Evolutionary conservation across 1,139 yeast genomes (phyloP).

Genomic region (Starmera stellimalicola): DNA sequence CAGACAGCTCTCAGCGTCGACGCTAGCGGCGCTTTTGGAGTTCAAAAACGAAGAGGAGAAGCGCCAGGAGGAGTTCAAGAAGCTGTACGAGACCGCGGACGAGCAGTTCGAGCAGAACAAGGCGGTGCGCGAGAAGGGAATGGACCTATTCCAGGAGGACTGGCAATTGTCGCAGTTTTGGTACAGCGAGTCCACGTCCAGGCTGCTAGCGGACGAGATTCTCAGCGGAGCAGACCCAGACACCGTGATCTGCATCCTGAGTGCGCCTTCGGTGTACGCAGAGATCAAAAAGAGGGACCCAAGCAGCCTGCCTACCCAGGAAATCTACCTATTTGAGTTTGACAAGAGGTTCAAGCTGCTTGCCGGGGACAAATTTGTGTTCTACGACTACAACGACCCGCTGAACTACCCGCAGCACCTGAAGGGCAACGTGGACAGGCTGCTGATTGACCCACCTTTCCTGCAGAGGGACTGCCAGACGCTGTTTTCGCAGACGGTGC

Average conservation of each 20-base stretch:
- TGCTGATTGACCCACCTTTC: conserved; percentile 87
- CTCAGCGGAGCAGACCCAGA: conserved; percentile 65
- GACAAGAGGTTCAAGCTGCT: conserved; percentile 68
- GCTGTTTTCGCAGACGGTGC: conserved; percentile 57
- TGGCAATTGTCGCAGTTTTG: conserved; percentile 94
- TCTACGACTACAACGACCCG: conserved; percentile 71
- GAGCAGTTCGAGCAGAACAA: conserved; percentile 24
- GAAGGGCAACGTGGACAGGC: conserved; percentile 55
- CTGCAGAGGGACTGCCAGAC: conserved; percentile 73
- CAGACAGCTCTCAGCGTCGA: conserved; percentile 44
- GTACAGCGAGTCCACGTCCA: conserved; percentile 72
- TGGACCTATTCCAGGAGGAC: conserved; percentile 72
- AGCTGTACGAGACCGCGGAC: conserved; percentile 52
- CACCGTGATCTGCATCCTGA: conserved; percentile 65
- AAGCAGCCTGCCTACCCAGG: conserved; percentile 48
- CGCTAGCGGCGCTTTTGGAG: conserved; percentile 71
- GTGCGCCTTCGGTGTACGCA: conserved; percentile 91
- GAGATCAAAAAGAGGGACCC: conserved; percentile 52
- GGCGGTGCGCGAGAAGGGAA: conserved; percentile 31
- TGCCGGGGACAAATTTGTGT: conserved; percentile 62
- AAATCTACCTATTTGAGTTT: conserved; percentile 67
- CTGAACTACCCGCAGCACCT: conserved; percentile 48
- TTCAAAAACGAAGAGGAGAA: conserved; percentile 59
- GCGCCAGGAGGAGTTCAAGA: conserved; percentile 49
- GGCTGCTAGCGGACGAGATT: conserved; percentile 53